phyloP scores from a whole-genome alignment of 2,329 filamentous ascomycete species.

The Penicillium psychrosexuale region DNA sequence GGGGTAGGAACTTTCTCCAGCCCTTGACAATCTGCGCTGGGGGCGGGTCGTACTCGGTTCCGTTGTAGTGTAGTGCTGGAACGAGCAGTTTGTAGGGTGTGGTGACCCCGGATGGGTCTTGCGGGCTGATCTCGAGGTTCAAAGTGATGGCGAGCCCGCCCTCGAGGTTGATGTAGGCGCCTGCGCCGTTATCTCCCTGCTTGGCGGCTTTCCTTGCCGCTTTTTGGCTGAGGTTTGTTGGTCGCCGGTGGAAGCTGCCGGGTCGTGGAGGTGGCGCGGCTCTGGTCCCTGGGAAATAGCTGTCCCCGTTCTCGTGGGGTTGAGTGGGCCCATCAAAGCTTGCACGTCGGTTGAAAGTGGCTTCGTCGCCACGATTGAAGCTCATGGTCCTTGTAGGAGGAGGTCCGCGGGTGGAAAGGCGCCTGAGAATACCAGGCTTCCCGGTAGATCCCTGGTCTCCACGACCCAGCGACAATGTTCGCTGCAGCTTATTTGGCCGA shows the following conservation, averaged over 20 bases:
- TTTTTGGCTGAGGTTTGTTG: slow-evolving; percentile 65
- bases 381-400: slow-evolving; percentile 40
- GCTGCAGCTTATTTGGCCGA: slow-evolving; percentile 45
- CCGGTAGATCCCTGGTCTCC: slow-evolving; percentile 47
- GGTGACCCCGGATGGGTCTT: slow-evolving; percentile 84
- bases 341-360: slow-evolving; percentile 27
- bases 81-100: slow-evolving; percentile 82
- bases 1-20: slow-evolving; percentile 40
- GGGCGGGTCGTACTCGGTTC: slow-evolving; percentile 38
- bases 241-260: slow-evolving; percentile 61
- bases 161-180: slow-evolving; percentile 67
- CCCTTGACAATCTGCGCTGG: slow-evolving; percentile 36
- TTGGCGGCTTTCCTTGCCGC: slow-evolving; percentile 57
- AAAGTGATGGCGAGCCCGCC: slow-evolving; percentile 81
- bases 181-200: slow-evolving; percentile 51
- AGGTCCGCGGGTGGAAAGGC: slow-evolving; percentile 45
- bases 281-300: slow-evolving; percentile 31
- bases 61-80: slow-evolving; percentile 64
- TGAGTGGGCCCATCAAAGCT: slow-evolving; percentile 36
- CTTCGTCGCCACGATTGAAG: slow-evolving; percentile 30
- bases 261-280: slow-evolving; percentile 31
- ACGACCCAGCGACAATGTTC: slow-evolving; percentile 61
- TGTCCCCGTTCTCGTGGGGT: slow-evolving; percentile 30
- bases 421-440: slow-evolving; percentile 41
- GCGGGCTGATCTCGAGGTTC: slow-evolving; percentile 83